Percentiles rank a stretch among this genome's conserved stretches.
phyloP scores from a whole-genome alignment of 2,329 filamentous ascomycete species.

The Chrysoporthe austroafricana region DNA sequence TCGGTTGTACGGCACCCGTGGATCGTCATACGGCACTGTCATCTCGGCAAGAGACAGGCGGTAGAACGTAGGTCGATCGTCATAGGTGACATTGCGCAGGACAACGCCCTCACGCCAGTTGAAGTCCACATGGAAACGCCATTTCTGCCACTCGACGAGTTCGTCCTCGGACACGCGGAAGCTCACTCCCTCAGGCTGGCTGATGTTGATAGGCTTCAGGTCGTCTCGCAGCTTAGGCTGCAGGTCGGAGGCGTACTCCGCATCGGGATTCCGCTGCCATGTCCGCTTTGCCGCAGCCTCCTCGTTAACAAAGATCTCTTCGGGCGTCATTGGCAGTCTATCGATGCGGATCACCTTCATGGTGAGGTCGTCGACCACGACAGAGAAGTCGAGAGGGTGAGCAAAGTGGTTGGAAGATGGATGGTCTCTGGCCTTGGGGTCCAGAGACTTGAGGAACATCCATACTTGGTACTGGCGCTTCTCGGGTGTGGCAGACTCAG shows the following conservation, averaged over 20 bases:
- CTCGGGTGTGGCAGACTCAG: constrained; percentile 8
- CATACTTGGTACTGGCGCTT: constrained; percentile 16
- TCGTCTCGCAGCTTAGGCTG: constrained; percentile 14
- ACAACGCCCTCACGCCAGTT: constrained; percentile 59
- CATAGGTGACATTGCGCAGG: constrained; percentile 58
- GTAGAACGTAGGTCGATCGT: constrained; percentile 58
- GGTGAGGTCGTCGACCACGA: constrained; percentile 51
- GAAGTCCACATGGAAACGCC: constrained; percentile 52
- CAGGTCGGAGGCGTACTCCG: constrained; percentile 53
- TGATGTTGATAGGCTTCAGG: constrained; percentile 62
- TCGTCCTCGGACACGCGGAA: constrained; percentile 45
- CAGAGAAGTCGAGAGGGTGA: constrained; percentile 52
- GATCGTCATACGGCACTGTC: constrained; percentile 59
- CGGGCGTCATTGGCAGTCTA: constrained; percentile 37
- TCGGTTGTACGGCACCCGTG: constrained; percentile 14
- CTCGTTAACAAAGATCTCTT: constrained; percentile 26
- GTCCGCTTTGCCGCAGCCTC: constrained; percentile 31
- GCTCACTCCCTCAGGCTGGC: constrained; percentile 63
- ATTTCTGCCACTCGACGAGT: constrained; percentile 35
- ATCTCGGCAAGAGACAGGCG: constrained; percentile 66
- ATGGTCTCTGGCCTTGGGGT: not conserved
- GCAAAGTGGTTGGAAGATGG: constrained; percentile 62
- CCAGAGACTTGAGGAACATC: constrained; percentile 18
- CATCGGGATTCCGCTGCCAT: constrained; percentile 42
- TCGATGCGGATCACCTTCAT: constrained; percentile 52